These are phyloP conservation scores for Tuber umbilicatum DNA, from an alignment of 495 filamentous ascomycete genomes.

Conservation along the genomic window DNA sequence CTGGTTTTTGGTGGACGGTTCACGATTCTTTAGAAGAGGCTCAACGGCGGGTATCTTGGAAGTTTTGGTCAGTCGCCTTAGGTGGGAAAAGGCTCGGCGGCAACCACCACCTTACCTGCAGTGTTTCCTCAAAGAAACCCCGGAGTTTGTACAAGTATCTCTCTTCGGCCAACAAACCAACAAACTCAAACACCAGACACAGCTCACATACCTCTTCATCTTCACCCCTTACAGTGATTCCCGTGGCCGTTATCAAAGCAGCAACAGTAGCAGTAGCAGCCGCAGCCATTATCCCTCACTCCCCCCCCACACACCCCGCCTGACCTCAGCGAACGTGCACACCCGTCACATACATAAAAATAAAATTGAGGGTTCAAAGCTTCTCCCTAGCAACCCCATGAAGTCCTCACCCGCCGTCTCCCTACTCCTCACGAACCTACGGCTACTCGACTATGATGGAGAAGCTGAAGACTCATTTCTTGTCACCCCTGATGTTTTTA, in stretches of 20 bases:
- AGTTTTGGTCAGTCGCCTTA: background rate
- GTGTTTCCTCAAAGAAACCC: background rate
- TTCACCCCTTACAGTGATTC: background rate
- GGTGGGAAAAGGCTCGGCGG: background rate
- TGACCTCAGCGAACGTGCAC: background rate
- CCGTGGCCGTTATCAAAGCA: background rate
- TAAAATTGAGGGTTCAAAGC: background rate
- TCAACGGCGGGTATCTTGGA: background rate
- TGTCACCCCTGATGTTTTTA: slow-evolving; percentile 38
- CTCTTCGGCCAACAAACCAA: background rate
- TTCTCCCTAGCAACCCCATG: slow-evolving; percentile 18
- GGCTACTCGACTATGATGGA: slow-evolving; percentile 33
- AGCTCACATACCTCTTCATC: background rate
- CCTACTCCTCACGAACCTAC: slow-evolving; percentile 41
- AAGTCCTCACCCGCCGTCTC: slow-evolving; percentile 37
- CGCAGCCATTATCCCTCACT: background rate
- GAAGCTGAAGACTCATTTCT: slow-evolving; percentile 29
- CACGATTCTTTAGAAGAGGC: background rate
- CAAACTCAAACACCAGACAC: background rate
- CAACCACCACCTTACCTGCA: background rate
- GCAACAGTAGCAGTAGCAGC: background rate
- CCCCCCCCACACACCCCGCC: background rate
- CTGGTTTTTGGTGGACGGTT: background rate
- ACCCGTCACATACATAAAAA: background rate
- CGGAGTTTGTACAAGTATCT: background rate